phyloP scores from a whole-genome alignment of 805 yeast genomes.

The Nakazawaea populi region DNA sequence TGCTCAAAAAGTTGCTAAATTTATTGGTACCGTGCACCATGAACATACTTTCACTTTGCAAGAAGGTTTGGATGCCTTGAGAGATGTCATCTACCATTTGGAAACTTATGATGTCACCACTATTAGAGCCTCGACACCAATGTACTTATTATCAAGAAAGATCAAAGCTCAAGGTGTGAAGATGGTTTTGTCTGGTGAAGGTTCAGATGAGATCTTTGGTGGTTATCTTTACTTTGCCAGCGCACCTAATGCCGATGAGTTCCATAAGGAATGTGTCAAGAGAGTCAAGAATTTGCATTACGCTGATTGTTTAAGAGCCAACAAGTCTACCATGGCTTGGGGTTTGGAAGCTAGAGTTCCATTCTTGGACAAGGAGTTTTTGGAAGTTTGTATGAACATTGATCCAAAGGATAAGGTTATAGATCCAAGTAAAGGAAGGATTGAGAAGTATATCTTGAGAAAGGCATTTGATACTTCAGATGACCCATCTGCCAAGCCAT shows the following conservation, averaged over 20 bases:
- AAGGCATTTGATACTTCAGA: slow-evolving; percentile 95
- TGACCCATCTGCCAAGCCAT: slow-evolving; percentile 72
- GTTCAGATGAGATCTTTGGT: slow-evolving; percentile 98
- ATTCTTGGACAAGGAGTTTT: slow-evolving; percentile 90
- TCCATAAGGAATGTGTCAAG: slow-evolving; percentile 93
- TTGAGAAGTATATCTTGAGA: slow-evolving; percentile 94
- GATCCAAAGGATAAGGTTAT: slow-evolving; percentile 91
- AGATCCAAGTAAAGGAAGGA: slow-evolving; percentile 59
- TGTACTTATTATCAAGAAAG: slow-evolving; percentile 93
- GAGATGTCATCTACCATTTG: slow-evolving; percentile 90
- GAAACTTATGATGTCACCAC: slow-evolving; percentile 99
- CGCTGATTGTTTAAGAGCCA: slow-evolving; percentile 97
- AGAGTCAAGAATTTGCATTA: slow-evolving; percentile 96
- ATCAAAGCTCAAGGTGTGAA: slow-evolving; percentile 99
- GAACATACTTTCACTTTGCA: slow-evolving; percentile 95
- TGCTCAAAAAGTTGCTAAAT: slow-evolving; percentile 94
- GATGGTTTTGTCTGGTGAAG: slow-evolving; percentile 99
- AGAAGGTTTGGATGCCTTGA: slow-evolving; percentile 93
- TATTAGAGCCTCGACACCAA: slow-evolving; percentile 98
- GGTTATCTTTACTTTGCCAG: slow-evolving; percentile 96
- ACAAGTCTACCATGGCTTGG: slow-evolving; percentile 99
- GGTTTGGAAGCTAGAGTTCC: slow-evolving; percentile 99
- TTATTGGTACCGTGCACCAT: slow-evolving; percentile 94
- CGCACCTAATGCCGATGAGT: slow-evolving; percentile 90
- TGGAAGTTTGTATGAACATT: slow-evolving; percentile 90